Base-by-base conservation (phyloP, 2,329 filamentous ascomycete genomes). In the Cephalotrichum gorgonifer region DNA sequence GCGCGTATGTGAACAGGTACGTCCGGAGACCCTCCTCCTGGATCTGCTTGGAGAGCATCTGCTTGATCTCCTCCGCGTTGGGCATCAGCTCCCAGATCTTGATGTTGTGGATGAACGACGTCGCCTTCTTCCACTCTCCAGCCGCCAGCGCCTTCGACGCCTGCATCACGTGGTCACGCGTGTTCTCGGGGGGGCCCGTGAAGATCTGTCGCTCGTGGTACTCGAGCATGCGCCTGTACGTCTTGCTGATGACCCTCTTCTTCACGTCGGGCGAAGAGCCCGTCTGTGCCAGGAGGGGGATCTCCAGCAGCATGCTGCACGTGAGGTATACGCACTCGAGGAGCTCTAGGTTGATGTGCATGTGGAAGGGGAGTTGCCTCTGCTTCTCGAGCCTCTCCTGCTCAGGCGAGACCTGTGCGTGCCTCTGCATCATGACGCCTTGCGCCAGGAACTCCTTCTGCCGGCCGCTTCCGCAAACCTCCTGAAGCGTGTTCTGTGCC, bases 71-170 rank as follows among this genome's bases (percentile, higher is more conserved):
- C 50, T 91, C 88, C 23, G 86, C 79, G 67, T 93, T 85, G 51
- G 90, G 86, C 81, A 98, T 94, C 57, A 98, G 79, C 49, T 98
- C 93, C 93, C 93, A 98, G 66, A 98, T 98, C 81, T 96, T 98
- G 74, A 98, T 98, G 62, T 84, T 88, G 74, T 93, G 89, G 68
- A 98, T 90, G 68, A 95, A 93, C 54, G 86, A 79, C 22, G 85
- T 90, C 15, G 90, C 85, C 76, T 94, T 95, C 81, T 95, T 95
- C 93, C 93, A 98, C 71, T 98, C 93, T 57, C 94, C 93, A 20
- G 89, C 90, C 28, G 93, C 91, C 53, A 98, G 79, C 47, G 93
- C 90, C 74, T 97, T 96, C 53, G 93, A 95, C 14, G 90, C 91
- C 74, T 97, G 94, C 88, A 98, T 97, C 61, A 98, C 91, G 63